Evolutionary conservation across 306 rosid genomes (phyloP).

Genomic region (Ormosia semicastrata): DNA sequence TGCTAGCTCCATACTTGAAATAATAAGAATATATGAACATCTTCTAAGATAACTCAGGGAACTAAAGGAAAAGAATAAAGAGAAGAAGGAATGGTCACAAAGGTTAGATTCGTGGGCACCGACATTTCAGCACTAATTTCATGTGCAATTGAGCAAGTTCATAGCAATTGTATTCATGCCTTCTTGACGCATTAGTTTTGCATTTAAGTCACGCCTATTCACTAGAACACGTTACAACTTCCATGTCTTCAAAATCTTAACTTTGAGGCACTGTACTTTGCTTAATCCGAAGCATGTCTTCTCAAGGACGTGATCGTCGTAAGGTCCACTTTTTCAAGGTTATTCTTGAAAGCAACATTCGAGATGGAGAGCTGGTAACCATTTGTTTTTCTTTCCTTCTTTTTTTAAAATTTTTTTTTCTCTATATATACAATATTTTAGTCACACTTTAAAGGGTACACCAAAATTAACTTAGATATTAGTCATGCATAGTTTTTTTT

Average conservation of each 20-base stretch:
- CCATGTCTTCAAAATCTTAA: background rate
- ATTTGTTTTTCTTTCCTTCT: background rate
- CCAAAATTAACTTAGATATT: background rate
- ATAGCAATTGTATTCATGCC: no score
- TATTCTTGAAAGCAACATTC: constrained; percentile 14
- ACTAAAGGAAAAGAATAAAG: no score
- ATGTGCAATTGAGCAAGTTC: no score
- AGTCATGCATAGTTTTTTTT: background rate
- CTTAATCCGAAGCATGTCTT: background rate
- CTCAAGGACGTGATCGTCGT: background rate
- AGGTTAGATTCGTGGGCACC: no score
- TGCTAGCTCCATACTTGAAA: no score
- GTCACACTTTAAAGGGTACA: background rate
- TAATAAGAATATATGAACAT: no score
- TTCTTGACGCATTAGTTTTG: no score
- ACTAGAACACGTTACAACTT: background rate
- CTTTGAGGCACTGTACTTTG: background rate
- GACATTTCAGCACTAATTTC: no score
- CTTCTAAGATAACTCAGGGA: no score
- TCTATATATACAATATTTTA: background rate
- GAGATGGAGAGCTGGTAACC: constrained; percentile 11
- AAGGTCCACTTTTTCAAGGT: constrained; percentile 26
- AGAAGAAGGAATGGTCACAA: no score
- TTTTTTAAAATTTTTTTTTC: background rate
- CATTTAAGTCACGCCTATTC: background rate